These are phyloP conservation scores for Ilyonectria sp. DNA, from an alignment of 2,329 filamentous ascomycete species.

Conservation along the genomic window DNA sequence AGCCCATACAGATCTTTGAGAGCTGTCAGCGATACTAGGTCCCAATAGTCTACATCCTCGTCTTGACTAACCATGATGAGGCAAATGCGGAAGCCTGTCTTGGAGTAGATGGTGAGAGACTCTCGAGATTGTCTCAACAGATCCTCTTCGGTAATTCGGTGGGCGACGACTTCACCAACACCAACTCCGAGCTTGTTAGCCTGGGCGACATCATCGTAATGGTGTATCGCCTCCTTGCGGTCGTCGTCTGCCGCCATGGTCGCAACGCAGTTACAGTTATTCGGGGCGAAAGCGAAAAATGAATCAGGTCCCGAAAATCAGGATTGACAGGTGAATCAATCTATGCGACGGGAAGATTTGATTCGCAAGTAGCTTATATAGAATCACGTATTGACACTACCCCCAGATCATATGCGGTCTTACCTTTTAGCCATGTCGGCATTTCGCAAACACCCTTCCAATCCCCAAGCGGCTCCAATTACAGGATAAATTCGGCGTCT, in stretches of 20 bases:
- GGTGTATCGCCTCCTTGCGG: conserved; percentile 14
- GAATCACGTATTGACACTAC: neutral
- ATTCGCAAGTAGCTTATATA: conserved; percentile 19
- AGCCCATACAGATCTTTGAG: conserved; percentile 8
- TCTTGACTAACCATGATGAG: conserved; percentile 31
- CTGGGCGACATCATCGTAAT: conserved; percentile 40
- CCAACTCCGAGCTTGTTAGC: conserved; percentile 39
- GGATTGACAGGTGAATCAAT: neutral
- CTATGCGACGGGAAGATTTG: neutral
- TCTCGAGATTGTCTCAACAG: conserved; percentile 37
- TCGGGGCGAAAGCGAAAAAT: neutral
- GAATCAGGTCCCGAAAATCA: conserved; percentile 1
- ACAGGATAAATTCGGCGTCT: conserved; percentile 24
- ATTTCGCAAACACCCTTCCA: conserved; percentile 11
- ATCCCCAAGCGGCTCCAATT: neutral
- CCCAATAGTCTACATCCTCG: neutral
- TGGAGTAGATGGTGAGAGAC: conserved; percentile 37
- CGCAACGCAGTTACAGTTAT: neutral
- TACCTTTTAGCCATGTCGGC: conserved; percentile 17
- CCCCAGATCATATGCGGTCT: conserved; percentile 3
- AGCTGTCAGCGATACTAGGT: neutral
- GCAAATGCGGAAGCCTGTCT: conserved; percentile 38
- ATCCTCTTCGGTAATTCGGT: conserved; percentile 41
- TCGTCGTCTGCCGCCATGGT: conserved; percentile 21
- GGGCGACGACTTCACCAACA: conserved; percentile 41